Base-by-base conservation (phyloP, 352 stramenopile genomes). In the Aphanomyces cochlioides region DNA sequence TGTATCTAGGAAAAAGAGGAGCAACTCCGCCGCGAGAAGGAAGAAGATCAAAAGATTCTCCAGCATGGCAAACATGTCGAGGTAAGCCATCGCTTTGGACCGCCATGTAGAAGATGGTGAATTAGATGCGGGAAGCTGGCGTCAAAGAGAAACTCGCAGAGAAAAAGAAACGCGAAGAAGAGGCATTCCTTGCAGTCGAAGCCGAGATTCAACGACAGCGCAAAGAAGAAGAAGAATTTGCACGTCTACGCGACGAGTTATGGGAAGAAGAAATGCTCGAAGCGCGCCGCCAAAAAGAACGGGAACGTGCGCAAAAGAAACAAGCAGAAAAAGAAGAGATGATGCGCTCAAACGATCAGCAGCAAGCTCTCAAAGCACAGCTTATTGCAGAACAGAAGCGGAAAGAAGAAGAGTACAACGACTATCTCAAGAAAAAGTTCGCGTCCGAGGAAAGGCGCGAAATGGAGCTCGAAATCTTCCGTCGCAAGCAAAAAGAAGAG, bases 241-340 rank as follows among this genome's bases (percentile, higher is more conserved):
- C 94, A 69, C 77, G 72, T 19, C 77, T 97, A 28, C 89, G 90
- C 38, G 87, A 96, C 74, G 82, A 97, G 66, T 77, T 97, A n/a
- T 98, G 90, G 90, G 90, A 96, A 66, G 90, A 98, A 72, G 92
- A 98, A 67, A 73, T 96, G 45, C 78, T 88, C 38, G 73, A 84
- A 69, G 37, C 58, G 48, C 56, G 66, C 28, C 58, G 50, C 1
- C 78, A 88, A 66, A 88, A 88, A 75, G 90, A 89, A 41, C 70
- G 69, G 34, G 79, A 82, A 36, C 81, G 93, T 66, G 89, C 96
- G 74, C 78, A 88, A 57, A 79, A 87, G 45, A 86, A 91, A 65
- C 69, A 86, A 1, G 71, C 56, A 5, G 81, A 77, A 59, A 89
- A 93, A 72, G 82, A 87, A 7, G 79, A 94, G 17, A 87, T 91